Evolutionary conservation across 1,284 basidiomycete genomes (phyloP), one percentile per base, ranked within the genome.

Genomic region (Heterobasidion annosum): DNA sequence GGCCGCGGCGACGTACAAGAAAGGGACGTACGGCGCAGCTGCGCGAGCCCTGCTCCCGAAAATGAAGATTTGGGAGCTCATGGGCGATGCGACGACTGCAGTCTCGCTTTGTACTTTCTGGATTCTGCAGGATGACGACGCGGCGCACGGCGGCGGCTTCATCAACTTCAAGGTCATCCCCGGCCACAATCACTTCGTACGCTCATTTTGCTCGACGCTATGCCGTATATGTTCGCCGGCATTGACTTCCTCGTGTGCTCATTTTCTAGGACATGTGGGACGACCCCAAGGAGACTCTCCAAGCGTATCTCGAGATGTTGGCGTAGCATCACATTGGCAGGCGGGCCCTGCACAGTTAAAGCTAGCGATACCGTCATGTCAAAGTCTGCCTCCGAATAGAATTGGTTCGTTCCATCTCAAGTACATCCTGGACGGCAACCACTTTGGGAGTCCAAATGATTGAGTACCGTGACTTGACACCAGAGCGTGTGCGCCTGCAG

Each of bases 171-270:
- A 63, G 56, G 35, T 64, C 15, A 44, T 68, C 4, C 32, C 40
- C 0, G 65, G 60, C 1, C 56, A 52, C 1, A 71, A 70, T 54
- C 70, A 71, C 59, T 70, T 70, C 52, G 68, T 62, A n/a, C 10
- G 37, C 37, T 3, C n/a, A 40, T n/a, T 40, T 25, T 25, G 3
- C 12, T 40, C 37, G 6, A 3, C n/a, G 37, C n/a, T 40, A 12
- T 40, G 37, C 6, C 4, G 37, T n/a, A 12, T 40, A 10, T n/a
- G 37, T 6, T 40, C 6, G 10, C 12, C 7, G 37, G 6, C n/a
- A n/a, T 40, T 40, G 37, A 40, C n/a, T n/a, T 12, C 3, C 7
- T 25, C 25, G 3, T 25, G 37, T 40, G 6, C 37, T 40, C 6
- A 8, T 25, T 25, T 25, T 25, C 25, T 40, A n/a, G 37, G 12